phyloP scores from a whole-genome alignment of 768 basidiomycete genomes.

The Suillus brevipes region DNA sequence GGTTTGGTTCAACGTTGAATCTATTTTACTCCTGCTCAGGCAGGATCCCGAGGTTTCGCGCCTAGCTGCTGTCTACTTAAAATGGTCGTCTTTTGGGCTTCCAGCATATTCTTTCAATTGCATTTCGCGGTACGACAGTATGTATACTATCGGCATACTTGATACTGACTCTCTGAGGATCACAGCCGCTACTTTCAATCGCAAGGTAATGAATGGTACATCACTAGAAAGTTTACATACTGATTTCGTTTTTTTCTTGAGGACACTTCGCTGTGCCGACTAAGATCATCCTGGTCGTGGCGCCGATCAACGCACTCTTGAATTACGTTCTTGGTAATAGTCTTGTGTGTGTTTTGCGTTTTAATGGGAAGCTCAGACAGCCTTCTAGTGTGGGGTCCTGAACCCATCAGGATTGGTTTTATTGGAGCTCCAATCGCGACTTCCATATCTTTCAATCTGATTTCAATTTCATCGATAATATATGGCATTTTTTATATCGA shows the following conservation, averaged over 20 bases:
- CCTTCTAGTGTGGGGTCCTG: conserved; percentile 18
- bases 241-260: conserved; percentile 29
- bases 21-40: conserved; percentile 68
- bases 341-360: not conserved
- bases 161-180: not conserved
- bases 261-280: conserved; percentile 83
- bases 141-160: not conserved
- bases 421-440: conserved; percentile 87
- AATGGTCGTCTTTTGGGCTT: conserved; percentile 74
- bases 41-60: conserved; percentile 85
- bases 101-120: conserved; percentile 69
- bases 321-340: conserved; percentile 80
- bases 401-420: conserved; percentile 34
- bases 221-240: conserved; percentile 26
- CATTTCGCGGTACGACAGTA: conserved; percentile 45
- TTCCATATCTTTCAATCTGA: conserved; percentile 86
- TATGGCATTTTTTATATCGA: conserved; percentile 66
- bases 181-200: conserved; percentile 64
- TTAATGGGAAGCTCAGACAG: conserved; percentile 6
- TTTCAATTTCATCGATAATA: conserved; percentile 57
- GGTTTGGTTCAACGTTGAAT: conserved; percentile 84
- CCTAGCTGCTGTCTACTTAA: conserved; percentile 75
- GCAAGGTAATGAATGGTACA: conserved; percentile 42
- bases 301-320: conserved; percentile 81
- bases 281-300: conserved; percentile 75